Conservation (phyloP, 441 rosid genomes). For the Arabidopsis lyrata region DNA sequence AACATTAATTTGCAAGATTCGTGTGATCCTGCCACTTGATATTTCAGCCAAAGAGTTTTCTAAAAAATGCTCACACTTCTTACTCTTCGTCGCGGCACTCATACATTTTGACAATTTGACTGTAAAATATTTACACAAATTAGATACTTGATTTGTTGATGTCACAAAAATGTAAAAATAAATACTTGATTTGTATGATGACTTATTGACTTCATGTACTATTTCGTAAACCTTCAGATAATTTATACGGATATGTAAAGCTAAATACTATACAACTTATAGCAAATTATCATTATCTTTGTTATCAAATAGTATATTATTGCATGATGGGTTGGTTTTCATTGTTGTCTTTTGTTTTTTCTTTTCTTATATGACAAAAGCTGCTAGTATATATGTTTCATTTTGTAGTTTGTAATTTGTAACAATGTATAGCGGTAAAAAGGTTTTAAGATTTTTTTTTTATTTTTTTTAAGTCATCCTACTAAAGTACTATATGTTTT, state of each 20-base stretch:
- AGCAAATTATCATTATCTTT: no score
- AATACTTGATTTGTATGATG: no score
- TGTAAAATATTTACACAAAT: no score
- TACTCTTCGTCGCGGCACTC: not conserved
- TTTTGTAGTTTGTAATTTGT: not conserved
- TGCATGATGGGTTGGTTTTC: no score
- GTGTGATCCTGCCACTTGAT: slow-evolving; percentile 22
- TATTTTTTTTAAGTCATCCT: no score
- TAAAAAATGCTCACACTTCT: not conserved
- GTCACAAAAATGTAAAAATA: no score
- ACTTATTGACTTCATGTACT: no score
- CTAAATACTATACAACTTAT: not conserved
- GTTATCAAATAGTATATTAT: no score
- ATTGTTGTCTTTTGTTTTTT: no score
- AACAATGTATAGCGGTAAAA: not conserved
- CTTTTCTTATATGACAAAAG: no score
- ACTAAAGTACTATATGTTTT: not conserved
- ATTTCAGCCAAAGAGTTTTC: slow-evolving; percentile 4
- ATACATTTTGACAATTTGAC: not conserved
- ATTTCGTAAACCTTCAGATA: no score
- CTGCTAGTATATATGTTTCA: not conserved
- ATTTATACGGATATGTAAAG: not conserved
- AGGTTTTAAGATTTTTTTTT: not conserved
- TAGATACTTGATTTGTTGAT: no score
- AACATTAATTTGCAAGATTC: slow-evolving; percentile 28